Base-by-base conservation (phyloP, 2,329 filamentous ascomycete genomes). In the Epichloe amarillans region DNA sequence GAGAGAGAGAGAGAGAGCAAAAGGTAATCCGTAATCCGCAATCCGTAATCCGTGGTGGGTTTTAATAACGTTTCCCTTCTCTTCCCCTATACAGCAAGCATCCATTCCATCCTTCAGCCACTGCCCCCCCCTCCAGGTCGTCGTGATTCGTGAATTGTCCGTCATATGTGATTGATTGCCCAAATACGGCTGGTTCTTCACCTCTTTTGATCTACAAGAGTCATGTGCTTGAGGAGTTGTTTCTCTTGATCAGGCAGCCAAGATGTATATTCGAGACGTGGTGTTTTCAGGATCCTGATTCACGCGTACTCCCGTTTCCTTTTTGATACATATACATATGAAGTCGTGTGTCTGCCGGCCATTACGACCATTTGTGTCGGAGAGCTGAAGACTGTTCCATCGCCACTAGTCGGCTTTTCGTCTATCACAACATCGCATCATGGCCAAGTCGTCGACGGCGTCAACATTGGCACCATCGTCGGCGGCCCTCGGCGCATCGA, bases 161-260 rank as follows among this genome's bases (percentile, higher is more conserved):
- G 17, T 40, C 21, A 17, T 19, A 3, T 51, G 50, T 45, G 33
- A 42, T 21, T 2, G 33, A 43, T 48, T 51, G 40, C 45, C 46
- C 40, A 8, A 17, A 48, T 39, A 19, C n/a, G 30, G 43, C 19
- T 14, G 10, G 14, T 46, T n/a, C 44, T 19, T 15, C 21, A 38
- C 15, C 21, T 47, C 5, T 47, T 21, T 21, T 35, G 40, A 43
- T 30, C 30, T 33, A 35, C 17, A 23, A 39, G 23, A 17, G 21
- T 5, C 14, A 1, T 21, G 33, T 43, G 33, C 35, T 51, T 47
- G 17, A 47, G 37, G 44, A 45, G 47, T 40, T 35, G 14, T 15
- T 43, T 43, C 26, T 44, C 50, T 36, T 7, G 14, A 52, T 52
- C 15, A 44, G 42, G 50, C 36, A 51, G 49, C 49, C 50, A 52